Evolutionary conservation across 164 flowering plant genomes (phyloP), one percentile per base, ranked within the genome.

Genomic region (Paratinospora sagittata): DNA sequence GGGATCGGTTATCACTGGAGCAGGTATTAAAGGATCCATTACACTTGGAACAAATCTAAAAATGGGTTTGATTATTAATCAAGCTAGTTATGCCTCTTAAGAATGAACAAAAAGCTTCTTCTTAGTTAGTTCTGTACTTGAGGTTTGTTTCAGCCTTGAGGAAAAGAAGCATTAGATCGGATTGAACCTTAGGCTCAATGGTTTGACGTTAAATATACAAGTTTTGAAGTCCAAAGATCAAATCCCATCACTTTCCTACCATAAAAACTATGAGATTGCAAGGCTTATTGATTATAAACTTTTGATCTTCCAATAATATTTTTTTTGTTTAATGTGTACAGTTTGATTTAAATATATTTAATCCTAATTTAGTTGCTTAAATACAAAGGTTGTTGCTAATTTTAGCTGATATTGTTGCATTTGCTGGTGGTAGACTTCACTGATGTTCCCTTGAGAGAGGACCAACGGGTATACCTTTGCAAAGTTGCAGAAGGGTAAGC

Each of bases 401-500:
- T 70, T 63, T 74, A 41, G 49, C 73, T 74, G 58, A 34, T 47
- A 55, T n/a, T 19, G 10, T 19, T 55, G 61, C 61, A 55, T 55
- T 55, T 55, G 61, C 8, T 73, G 27, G 47, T 49, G 34, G 34
- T 82, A 90, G 97, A 92, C 64, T 94, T 94, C 87, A 94, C 98
- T 13, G 97, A 94, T 73, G 97, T 94, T 71, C 93, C 96, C 24
- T 73, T 94, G 72, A 89, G 97, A 82, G 98, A 90, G 6, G 98
- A 94, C 79, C 98, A 94, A 72, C 76, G 85, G 33, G 92, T 78
- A 74, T 90, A 89, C 78, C 97, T 94, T 26, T 92, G 98, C 81
- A 90, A 94, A 85, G 75, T 82, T 60, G 98, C 95, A 0, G 97
- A 94, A 55, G 97, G 98, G 98, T 93, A 86, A 82, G 83, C 70